These are phyloP conservation scores for Pseudogymnoascus sp. DNA, from an alignment of 2,329 filamentous ascomycete species.

Conservation along the genomic window DNA sequence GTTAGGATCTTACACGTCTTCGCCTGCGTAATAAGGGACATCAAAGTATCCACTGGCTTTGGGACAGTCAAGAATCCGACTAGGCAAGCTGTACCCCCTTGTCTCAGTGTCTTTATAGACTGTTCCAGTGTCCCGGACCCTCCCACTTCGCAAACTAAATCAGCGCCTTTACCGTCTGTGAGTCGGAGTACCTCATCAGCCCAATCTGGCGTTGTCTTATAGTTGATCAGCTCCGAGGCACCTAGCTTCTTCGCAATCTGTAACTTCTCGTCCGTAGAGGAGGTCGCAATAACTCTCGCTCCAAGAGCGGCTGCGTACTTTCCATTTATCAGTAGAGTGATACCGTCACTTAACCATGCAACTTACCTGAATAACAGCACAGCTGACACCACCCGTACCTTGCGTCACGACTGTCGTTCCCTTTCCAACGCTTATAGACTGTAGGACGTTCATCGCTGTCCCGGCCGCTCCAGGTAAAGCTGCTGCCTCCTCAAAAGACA, in stretches of 20 bases:
- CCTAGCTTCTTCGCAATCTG: constrained; percentile 14
- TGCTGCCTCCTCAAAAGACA: constrained; percentile 37
- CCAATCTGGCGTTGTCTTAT: constrained; percentile 43
- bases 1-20: neutral
- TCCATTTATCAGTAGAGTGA: neutral
- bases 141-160: constrained; percentile 49
- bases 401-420: constrained; percentile 33
- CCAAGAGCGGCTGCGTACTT: neutral
- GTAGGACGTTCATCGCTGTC: constrained; percentile 47
- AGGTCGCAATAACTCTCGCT: constrained; percentile 17
- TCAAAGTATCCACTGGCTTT: neutral
- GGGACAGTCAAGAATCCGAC: neutral
- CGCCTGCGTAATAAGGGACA: constrained; percentile 5
- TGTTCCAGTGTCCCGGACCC: constrained; percentile 45
- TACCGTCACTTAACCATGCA: neutral
- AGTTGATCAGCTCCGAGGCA: constrained; percentile 18
- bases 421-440: constrained; percentile 32
- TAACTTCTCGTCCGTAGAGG: constrained; percentile 15
- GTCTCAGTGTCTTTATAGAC: constrained; percentile 24
- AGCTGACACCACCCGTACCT: constrained; percentile 35
- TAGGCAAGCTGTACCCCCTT: neutral
- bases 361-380: constrained; percentile 29
- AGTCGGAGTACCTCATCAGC: constrained; percentile 39
- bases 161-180: constrained; percentile 40
- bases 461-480: constrained; percentile 43